Base-by-base conservation (phyloP, 2,329 filamentous ascomycete genomes). In the Orbilia oligospora region DNA sequence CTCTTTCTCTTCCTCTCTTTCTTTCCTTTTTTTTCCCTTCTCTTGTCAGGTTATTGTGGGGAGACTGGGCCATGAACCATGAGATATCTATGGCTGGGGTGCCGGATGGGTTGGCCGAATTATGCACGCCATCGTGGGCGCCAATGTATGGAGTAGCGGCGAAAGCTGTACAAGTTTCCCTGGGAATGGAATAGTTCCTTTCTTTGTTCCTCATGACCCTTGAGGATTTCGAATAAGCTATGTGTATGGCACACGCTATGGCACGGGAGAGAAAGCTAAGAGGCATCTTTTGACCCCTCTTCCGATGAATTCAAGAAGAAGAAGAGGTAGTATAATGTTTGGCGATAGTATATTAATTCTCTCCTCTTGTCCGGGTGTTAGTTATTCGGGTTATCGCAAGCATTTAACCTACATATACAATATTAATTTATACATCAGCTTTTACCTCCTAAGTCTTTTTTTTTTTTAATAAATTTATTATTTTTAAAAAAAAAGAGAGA, bases 61-160 rank as follows among this genome's bases (percentile, higher is more conserved):
- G 71, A 75, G 64, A 75, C 24, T 55, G 38, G 56, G 56, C 30
- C 33, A 58, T 58, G 53, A 6, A 20, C 5, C 53, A 22, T 41
- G 53, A 44, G 36, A 44, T 41, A 24, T 61, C 30, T 58, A 38
- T 41, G 56, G 36, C 56, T 61, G 56, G 56, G 56, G 56, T 61
- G 36, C 56, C 56, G 72, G 33, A 71, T 38, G 51, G 36, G 63
- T 51, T 61, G 51, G 63, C 27, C 46, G 49, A 46, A 58, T 49
- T 70, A 78, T 78, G 75, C 75, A 72, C 53, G 71, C 67, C 75
- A 78, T 78, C 68, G 75, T 78, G 68, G 75, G 75, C 68, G 75
- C 61, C 68, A 71, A 16, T 30, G 75, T 68, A 69, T 76, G 72
- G 72, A 48, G 30, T 36, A 56, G 41, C 33, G 46, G 46, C 20